Percentiles rank a stretch among this genome's conserved stretches.
phyloP scores from a whole-genome alignment of 75 land plant genomes.

The Sequoiadendron giganteum region DNA sequence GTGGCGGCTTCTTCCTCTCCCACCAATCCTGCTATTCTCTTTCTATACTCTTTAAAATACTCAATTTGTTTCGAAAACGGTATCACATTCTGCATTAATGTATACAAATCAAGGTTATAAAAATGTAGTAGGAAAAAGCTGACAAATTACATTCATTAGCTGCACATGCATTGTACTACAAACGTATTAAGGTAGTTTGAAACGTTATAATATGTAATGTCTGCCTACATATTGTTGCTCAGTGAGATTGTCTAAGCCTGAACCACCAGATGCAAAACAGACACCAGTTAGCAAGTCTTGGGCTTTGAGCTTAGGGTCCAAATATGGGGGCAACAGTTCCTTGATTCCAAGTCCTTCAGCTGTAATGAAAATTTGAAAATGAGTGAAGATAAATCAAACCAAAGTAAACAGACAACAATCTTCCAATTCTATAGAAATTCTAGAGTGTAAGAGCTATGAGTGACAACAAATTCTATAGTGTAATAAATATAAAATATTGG shows the following conservation, averaged over 20 bases:
- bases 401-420: too few species aligned
- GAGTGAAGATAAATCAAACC: too few species aligned
- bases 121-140: neutral
- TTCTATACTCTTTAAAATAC: constrained; percentile 18
- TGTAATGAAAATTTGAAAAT: too few species aligned
- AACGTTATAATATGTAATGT: too few species aligned
- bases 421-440: too few species aligned
- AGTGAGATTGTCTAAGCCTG: constrained; percentile 4
- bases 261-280: neutral
- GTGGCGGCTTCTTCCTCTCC: constrained; percentile 15
- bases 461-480: too few species aligned
- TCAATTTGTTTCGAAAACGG: constrained; percentile 19
- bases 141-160: too few species aligned
- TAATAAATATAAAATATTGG: too few species aligned
- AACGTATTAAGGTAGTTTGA: too few species aligned
- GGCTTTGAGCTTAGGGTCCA: neutral
- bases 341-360: neutral
- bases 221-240: neutral
- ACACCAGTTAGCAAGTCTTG: neutral
- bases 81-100: constrained; percentile 18
- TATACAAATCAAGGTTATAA: too few species aligned
- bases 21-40: constrained; percentile 11
- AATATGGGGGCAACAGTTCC: neutral
- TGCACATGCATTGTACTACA: too few species aligned
- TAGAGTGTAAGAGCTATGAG: too few species aligned